Evolutionary conservation across 805 yeast species (phyloP).

Genomic region (Ogataea saltuana): DNA sequence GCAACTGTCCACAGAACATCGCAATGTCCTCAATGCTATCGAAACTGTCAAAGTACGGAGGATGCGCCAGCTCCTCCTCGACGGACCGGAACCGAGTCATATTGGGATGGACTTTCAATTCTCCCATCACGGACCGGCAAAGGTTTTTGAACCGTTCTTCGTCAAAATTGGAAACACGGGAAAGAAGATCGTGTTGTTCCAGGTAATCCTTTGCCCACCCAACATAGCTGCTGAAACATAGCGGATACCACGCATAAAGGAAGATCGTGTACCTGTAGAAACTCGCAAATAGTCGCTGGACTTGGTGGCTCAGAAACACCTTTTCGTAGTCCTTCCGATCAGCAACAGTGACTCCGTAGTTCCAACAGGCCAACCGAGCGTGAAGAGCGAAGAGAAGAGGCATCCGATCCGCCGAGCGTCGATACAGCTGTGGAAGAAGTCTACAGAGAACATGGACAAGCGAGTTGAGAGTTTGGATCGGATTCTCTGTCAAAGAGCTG

Average conservation of each 20-base stretch:
- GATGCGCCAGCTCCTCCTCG: neutral
- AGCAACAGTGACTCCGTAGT: neutral
- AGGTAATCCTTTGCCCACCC: constrained; percentile 43
- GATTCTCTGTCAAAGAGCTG: constrained; percentile 40
- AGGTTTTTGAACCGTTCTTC: constrained; percentile 26
- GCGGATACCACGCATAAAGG: constrained; percentile 60
- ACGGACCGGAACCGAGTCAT: constrained; percentile 21
- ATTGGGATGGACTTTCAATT: constrained; percentile 51
- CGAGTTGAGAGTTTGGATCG: constrained; percentile 29
- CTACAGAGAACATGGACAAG: constrained; percentile 32
- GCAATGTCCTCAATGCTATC: neutral
- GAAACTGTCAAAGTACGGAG: neutral
- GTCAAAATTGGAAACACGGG: constrained; percentile 2
- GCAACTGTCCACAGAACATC: neutral
- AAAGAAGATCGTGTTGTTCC: constrained; percentile 21
- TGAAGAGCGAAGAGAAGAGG: constrained; percentile 46
- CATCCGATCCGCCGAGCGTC: constrained; percentile 35
- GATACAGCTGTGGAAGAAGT: constrained; percentile 36
- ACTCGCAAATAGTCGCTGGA: neutral
- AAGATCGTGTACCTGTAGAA: constrained; percentile 41
- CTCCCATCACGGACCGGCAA: constrained; percentile 33
- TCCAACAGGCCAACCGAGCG: constrained; percentile 45
- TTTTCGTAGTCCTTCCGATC: neutral
- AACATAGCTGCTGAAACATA: constrained; percentile 45
- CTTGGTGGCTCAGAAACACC: constrained; percentile 1